Base-by-base conservation (phyloP, 768 basidiomycete species). In the Gymnopilus dilepis region DNA sequence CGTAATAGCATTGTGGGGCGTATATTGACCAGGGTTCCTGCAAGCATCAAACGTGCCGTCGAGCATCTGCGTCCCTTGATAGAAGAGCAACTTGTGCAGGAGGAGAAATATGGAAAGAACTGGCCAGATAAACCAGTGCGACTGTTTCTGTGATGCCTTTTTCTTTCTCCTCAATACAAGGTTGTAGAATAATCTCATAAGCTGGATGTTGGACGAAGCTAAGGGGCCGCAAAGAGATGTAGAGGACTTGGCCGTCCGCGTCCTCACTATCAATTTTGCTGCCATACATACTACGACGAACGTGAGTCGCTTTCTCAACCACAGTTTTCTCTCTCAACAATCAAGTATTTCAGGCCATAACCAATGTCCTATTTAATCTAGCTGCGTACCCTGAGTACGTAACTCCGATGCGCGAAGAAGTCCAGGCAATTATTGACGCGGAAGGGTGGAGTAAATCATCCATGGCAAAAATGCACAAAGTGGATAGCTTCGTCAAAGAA, bases 401-500 rank as follows among this genome's bases (percentile, higher is more conserved):
- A 3, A 60, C 66, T 3, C 67, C 73, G 4, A 38, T 84, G 6
- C 75, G 82, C 0, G 76, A 79, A 56, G 83, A 85, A 63, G 69
- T 82, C 6, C 77, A 78, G 33, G 57, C 52, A 2, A 72, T 77
- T 4, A 45, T 79, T 13, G 48, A 51, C 3, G 64, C 70, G 4
- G 70, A 78, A 21, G 80, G 74, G 31, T 81, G 77, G 70, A 65
- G 67, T 0, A 75, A 76, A 50, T 62, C 67, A 13, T 64, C 74
- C 2, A 56, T 80, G 21, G 64, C 65, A 11, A 74, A 77, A 51
- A 73, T 82, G 71, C 67, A 71, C 59, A 76, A 77, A 62, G 55
- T 81, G 12, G 80, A 81, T 57, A 82, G 80, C 58, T 80, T 82
- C 63, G 52, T 81, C 22, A 73, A 74, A 45, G 81, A 81, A 50